phyloP scores from a whole-genome alignment of 306 rosid species.

The peach (Prunus persica) region DNA sequence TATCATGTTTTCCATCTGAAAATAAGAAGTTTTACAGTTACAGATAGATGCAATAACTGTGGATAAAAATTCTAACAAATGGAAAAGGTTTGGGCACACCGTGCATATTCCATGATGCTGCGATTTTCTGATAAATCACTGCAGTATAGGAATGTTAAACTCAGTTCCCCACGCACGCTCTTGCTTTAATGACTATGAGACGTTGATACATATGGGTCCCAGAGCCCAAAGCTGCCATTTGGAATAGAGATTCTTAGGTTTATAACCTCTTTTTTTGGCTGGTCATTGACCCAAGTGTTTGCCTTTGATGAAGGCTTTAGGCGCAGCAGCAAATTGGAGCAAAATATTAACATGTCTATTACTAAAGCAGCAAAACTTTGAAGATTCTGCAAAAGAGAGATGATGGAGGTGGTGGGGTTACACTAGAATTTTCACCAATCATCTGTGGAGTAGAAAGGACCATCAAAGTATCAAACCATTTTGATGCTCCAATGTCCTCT shows the following conservation, averaged over 20 bases:
- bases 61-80: background rate
- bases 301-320: background rate
- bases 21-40: background rate
- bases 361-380: too few relatives aligned
- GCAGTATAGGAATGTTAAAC: too few relatives aligned
- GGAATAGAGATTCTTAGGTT: background rate
- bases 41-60: background rate
- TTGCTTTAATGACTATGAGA: too few relatives aligned
- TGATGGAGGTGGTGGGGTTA: background rate
- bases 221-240: background rate
- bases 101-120: background rate
- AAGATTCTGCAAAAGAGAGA: background rate
- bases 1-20: background rate
- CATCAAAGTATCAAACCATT: slow-evolving; percentile 10
- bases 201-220: background rate
- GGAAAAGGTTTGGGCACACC: background rate
- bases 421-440: background rate
- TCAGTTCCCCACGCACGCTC: too few relatives aligned
- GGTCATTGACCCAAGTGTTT: background rate
- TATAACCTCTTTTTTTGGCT: background rate
- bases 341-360: too few relatives aligned
- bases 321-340: background rate
- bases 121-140: background rate
- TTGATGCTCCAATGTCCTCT: background rate
- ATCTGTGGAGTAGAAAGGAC: background rate